Evolutionary conservation across 2,329 filamentous ascomycete species (phyloP).

Genomic region (Aspergillus luchuensis): DNA sequence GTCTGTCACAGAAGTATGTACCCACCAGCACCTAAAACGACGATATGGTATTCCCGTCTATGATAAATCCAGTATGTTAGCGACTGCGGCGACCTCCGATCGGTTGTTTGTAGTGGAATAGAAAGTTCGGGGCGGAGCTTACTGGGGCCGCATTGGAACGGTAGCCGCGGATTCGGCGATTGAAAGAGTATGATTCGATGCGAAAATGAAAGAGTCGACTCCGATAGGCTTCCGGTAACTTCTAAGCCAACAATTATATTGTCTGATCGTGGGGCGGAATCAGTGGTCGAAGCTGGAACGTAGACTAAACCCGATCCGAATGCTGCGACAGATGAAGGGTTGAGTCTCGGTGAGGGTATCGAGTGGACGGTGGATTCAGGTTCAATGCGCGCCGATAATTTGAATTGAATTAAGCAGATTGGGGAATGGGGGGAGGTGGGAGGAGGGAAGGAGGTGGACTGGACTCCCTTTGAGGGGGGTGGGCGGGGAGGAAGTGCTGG

Average conservation of each 20-base stretch:
- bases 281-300: conserved; percentile 1
- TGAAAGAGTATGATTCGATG: conserved; percentile 2
- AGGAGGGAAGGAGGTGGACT: conserved; percentile 12
- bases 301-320: conserved; percentile 1
- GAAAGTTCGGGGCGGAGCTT: conserved; percentile 23
- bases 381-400: conserved; percentile 4
- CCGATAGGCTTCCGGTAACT: not conserved
- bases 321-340: conserved; percentile 2
- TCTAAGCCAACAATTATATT: conserved; percentile 1
- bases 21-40: conserved; percentile 76
- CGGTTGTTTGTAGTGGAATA: not conserved
- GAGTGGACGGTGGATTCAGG: not conserved
- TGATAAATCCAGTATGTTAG: conserved; percentile 21
- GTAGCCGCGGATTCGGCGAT: conserved; percentile 7
- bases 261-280: conserved; percentile 3
- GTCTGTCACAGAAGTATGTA: conserved; percentile 12
- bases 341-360: not conserved
- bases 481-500: conserved; percentile 20
- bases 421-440: not conserved
- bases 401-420: not conserved
- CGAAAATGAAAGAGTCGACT: conserved; percentile 2
- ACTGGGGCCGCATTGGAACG: conserved; percentile 41
- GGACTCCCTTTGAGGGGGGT: conserved; percentile 17
- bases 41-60: conserved; percentile 79
- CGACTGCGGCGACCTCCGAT: conserved; percentile 13